phyloP scores from a whole-genome alignment of 192 early-diverging fungal genomes.

The Irineochytrium annulatum region DNA sequence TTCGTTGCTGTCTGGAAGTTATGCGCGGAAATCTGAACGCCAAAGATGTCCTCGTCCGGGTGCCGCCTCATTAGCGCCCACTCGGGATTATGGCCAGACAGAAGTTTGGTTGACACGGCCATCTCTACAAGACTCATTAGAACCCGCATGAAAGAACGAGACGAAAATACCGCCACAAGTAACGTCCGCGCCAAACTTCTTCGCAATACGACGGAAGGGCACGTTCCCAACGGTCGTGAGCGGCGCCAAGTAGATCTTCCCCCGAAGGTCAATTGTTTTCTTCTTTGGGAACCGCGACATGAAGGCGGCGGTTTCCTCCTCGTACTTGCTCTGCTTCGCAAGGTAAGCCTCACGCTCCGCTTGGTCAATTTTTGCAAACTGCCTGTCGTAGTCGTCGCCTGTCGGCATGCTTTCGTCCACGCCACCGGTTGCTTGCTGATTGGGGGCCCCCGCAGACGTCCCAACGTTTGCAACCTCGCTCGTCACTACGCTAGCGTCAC shows the following conservation, averaged over 20 bases:
- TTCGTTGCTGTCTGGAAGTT: conserved; percentile 53
- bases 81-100: conserved; percentile 49
- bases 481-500: too few species aligned
- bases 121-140: too few species aligned
- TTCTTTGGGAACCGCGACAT: conserved; percentile 52
- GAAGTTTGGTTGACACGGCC: conserved; percentile 51
- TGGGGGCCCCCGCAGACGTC: too few species aligned
- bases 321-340: conserved; percentile 29
- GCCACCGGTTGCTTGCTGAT: too few species aligned
- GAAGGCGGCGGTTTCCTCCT: conserved; percentile 37
- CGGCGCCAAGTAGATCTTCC: conserved; percentile 87
- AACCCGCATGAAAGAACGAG: too few species aligned
- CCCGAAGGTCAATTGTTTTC: conserved; percentile 70
- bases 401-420: too few species aligned
- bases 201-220: conserved; percentile 93
- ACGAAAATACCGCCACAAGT: conserved; percentile 92
- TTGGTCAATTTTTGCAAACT: conserved; percentile 9
- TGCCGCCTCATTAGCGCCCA: conserved; percentile 84
- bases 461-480: too few species aligned
- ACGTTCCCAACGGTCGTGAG: conserved; percentile 97
- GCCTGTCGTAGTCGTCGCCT: conserved; percentile 11
- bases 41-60: conserved; percentile 84
- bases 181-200: conserved; percentile 89
- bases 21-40: conserved; percentile 80
- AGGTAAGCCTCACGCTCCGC: too few species aligned